Conservation (phyloP, 805 yeast genomes). For the Candida rishiriensis region DNA sequence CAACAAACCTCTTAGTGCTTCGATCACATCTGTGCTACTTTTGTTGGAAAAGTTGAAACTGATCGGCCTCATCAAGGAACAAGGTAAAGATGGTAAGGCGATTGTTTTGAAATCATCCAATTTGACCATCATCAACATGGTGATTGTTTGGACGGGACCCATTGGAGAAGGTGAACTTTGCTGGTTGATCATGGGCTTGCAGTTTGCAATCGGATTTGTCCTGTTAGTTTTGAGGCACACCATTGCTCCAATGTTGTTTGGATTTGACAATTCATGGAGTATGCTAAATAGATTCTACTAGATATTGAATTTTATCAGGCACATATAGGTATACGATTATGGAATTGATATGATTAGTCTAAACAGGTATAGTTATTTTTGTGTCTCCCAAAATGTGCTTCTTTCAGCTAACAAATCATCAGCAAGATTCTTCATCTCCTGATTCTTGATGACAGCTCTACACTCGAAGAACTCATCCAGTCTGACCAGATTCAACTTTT, state of each 20-base stretch:
- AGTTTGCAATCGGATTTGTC: constrained; percentile 58
- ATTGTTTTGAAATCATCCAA: constrained; percentile 53
- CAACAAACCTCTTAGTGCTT: constrained; percentile 26
- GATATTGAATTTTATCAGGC: background rate
- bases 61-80: constrained; percentile 35
- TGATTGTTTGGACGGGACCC: constrained; percentile 86
- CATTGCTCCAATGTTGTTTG: constrained; percentile 81
- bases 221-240: constrained; percentile 77
- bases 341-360: background rate
- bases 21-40: constrained; percentile 34
- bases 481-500: constrained; percentile 56
- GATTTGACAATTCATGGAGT: constrained; percentile 69
- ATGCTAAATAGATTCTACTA: constrained; percentile 28
- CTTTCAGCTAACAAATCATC: constrained; percentile 52
- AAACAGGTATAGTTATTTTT: background rate
- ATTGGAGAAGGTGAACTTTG: constrained; percentile 79
- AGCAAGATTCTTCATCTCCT: constrained; percentile 66
- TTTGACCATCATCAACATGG: constrained; percentile 81
- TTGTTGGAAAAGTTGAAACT: constrained; percentile 47
- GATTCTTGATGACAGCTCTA: constrained; percentile 57
- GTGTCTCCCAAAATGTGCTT: constrained; percentile 32
- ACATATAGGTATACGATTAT: background rate
- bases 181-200: constrained; percentile 50
- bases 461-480: constrained; percentile 69
- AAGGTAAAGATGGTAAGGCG: constrained; percentile 16